A percentile compares a stretch with the other conserved stretches of the same genome.
phyloP scores from a whole-genome alignment of 2,329 filamentous ascomycete genomes.

The Akanthomyces uredinophilus region DNA sequence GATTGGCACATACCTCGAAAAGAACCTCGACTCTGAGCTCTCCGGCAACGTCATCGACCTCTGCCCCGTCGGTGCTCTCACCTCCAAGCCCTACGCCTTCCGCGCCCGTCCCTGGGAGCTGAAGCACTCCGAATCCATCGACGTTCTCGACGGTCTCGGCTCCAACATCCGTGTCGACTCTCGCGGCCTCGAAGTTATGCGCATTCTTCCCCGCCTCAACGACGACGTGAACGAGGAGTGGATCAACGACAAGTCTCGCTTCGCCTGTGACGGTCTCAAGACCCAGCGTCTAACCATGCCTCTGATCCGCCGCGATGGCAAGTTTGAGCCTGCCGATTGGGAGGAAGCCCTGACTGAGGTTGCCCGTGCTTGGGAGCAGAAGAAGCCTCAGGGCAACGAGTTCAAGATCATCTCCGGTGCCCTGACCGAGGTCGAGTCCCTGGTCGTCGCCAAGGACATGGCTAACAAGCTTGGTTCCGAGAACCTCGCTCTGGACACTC shows the following conservation, averaged over 20 bases:
- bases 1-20: constrained; percentile 96
- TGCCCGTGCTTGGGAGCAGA: constrained; percentile 68
- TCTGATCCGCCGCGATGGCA: constrained; percentile 78
- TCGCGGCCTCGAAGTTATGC: constrained; percentile 92
- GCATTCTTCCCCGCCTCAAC: constrained; percentile 85
- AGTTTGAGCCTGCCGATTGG: constrained; percentile 91
- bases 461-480: constrained; percentile 96
- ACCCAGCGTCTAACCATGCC: constrained; percentile 94
- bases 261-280: constrained; percentile 93
- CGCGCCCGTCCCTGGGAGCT: constrained; percentile 94
- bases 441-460: constrained; percentile 95
- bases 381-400: constrained; percentile 83
- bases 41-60: constrained; percentile 98
- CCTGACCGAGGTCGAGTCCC: constrained; percentile 83
- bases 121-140: constrained; percentile 91
- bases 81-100: constrained; percentile 97
- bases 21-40: constrained; percentile 87
- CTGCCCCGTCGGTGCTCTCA: constrained; percentile 93
- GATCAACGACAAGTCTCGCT: constrained; percentile 98
- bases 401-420: constrained; percentile 94
- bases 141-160: constrained; percentile 86
- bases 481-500: constrained; percentile 89
- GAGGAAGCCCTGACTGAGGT: constrained; percentile 92
- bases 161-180: constrained; percentile 94
- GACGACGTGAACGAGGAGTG: constrained; percentile 99